Evolutionary conservation across 164 flowering plant species (phyloP), one percentile per base, ranked within the genome.

Genomic region (Kingdonia uniflora): DNA sequence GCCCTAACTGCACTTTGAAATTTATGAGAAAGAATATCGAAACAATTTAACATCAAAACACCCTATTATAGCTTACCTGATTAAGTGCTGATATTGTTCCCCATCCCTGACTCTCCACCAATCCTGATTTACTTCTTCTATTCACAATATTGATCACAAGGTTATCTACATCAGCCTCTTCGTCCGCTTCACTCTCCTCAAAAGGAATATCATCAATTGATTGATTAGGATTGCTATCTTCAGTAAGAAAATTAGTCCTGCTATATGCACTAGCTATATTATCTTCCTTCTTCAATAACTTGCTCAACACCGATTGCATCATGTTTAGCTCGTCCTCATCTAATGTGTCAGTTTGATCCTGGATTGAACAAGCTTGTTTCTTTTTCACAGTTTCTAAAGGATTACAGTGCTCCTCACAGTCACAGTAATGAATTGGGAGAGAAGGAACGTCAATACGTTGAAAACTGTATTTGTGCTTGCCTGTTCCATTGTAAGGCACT

Each of bases 401-500:
- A 42, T 23, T 59, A 71, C 58, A 65, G 61, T 92, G 98, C 62
- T 81, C 84, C 54, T 86, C 91, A 69, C 98, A 92, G 57, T 84
- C 98, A 58, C 98, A 92, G 64, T 84, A 87, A 67, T 85, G 72
- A 40, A 57, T 46, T 8, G 98, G 98, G 11, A 80, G 68, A 24
- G 85, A 45, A 64, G 87, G 95, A 49, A 68, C 76, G 52, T 76
- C 73, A 43, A 82, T 60, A 14, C 84, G 86, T 39, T 75, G 92
- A 65, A 92, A 92, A 65, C 95, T 87, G 75, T 87, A 92, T 58
- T 85, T 87, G 75, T 92, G 98, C 66, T 85, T 92, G 56, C 98
- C 96, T 16, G 82, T 74, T 60, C 98, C 98, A 57, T 62, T 62
- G 23, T 69, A 70, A 37, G 94, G 94, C 56, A 92, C 24, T 21